Evolutionary conservation across 1,139 yeast species (phyloP).

Genomic region (Blastobotrys serpentis): DNA sequence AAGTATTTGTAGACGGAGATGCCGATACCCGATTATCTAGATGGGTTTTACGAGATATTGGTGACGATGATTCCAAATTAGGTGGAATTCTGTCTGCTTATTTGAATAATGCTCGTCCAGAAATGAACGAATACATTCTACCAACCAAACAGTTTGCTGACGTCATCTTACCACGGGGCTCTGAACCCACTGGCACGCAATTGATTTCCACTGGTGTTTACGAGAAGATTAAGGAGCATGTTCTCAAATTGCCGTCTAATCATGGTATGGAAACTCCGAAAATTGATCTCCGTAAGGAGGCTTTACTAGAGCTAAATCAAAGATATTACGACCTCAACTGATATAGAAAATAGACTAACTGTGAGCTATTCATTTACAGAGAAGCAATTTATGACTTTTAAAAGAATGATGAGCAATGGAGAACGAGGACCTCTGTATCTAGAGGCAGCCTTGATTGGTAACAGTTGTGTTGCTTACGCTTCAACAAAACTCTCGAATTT

Average conservation of each 20-base stretch:
- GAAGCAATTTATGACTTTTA: background rate
- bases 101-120: constrained; percentile 66
- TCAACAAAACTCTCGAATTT: too few relatives aligned
- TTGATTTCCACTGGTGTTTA: constrained; percentile 74
- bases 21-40: constrained; percentile 79
- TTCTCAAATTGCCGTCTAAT: constrained; percentile 13
- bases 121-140: constrained; percentile 68
- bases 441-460: too few relatives aligned
- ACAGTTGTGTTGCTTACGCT: too few relatives aligned
- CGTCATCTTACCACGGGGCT: constrained; percentile 74
- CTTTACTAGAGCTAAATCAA: constrained; percentile 26
- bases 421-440: too few relatives aligned
- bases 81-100: constrained; percentile 58
- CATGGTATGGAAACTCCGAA: constrained; percentile 15
- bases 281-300: constrained; percentile 24
- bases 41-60: constrained; percentile 49
- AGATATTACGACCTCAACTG: constrained; percentile 26
- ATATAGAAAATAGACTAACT: background rate
- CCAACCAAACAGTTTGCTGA: constrained; percentile 82
- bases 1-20: constrained; percentile 81
- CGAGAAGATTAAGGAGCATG: constrained; percentile 41
- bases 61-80: constrained; percentile 38
- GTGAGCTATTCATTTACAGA: background rate
- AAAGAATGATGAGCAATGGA: background rate
- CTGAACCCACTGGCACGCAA: constrained; percentile 55